Evolutionary conservation across 306 rosid genomes (phyloP).

Genomic region (Chamaecrista fasciculata): DNA sequence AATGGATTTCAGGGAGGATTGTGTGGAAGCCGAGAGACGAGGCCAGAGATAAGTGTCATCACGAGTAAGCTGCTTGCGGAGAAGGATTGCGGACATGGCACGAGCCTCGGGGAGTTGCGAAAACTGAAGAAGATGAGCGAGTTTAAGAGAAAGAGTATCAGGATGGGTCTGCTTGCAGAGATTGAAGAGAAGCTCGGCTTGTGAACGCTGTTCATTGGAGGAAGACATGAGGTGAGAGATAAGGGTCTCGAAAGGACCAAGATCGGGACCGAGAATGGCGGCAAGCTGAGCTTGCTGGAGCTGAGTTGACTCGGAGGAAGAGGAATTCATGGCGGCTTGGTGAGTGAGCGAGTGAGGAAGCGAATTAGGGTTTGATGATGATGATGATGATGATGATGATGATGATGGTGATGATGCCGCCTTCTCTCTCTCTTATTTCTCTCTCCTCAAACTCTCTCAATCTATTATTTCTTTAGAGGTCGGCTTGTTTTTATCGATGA

Average conservation of each 20-base stretch:
- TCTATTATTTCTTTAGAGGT: too few relatives aligned
- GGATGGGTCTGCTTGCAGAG: constrained; percentile 96
- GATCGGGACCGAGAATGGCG: constrained; percentile 84
- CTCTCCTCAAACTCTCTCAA: too few relatives aligned
- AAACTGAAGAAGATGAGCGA: constrained; percentile 79
- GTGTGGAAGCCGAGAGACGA: constrained; percentile 53
- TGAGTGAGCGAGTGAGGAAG: neutral
- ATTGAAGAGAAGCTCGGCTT: constrained; percentile 84
- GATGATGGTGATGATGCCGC: too few relatives aligned
- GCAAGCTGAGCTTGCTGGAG: constrained; percentile 82
- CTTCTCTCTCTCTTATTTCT: too few relatives aligned
- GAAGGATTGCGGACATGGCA: constrained; percentile 94
- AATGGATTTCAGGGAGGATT: constrained; percentile 68
- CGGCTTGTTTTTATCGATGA: too few relatives aligned
- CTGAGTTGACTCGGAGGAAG: constrained; percentile 78
- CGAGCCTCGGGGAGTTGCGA: constrained; percentile 75
- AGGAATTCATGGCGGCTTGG: constrained; percentile 60
- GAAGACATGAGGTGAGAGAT: constrained; percentile 90
- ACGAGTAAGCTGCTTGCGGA: constrained; percentile 89
- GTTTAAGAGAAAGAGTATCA: constrained; percentile 68
- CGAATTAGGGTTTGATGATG: neutral
- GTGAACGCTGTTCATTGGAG: constrained; percentile 83
- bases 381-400: neutral
- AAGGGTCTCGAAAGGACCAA: constrained; percentile 65
- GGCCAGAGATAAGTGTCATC: constrained; percentile 96